phyloP scores from a whole-genome alignment of 768 basidiomycete species.

The Aureoboletus auriporus region DNA sequence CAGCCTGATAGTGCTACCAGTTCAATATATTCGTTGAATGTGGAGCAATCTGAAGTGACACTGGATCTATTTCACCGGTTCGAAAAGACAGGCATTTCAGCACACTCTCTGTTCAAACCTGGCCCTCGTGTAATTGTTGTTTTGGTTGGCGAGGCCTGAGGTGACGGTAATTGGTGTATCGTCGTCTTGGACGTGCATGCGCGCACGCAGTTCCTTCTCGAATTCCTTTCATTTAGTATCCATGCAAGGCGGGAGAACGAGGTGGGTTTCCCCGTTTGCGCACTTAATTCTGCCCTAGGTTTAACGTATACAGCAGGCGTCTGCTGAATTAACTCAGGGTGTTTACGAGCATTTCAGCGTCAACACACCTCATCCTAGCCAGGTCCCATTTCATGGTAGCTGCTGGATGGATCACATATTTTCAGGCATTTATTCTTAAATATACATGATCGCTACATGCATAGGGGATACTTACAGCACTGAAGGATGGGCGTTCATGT shows the following conservation, averaged over 20 bases:
- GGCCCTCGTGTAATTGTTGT: conserved; percentile 14
- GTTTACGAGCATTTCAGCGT: conserved; percentile 13
- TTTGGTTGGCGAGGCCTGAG: neutral
- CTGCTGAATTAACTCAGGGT: too few relatives aligned
- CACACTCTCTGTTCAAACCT: conserved; percentile 2
- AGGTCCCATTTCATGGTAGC: neutral
- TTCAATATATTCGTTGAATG: too few relatives aligned
- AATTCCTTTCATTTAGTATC: conserved; percentile 1
- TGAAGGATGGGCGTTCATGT: conserved; percentile 20
- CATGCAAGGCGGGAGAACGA: neutral
- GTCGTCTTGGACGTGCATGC: conserved; percentile 12
- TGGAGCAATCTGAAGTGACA: neutral
- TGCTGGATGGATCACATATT: neutral
- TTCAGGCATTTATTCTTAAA: conserved; percentile 10
- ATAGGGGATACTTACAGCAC: too few relatives aligned
- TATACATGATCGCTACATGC: too few relatives aligned
- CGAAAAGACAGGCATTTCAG: neutral
- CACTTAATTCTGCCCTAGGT: neutral
- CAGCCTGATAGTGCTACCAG: too few relatives aligned
- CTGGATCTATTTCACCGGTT: conserved; percentile 12
- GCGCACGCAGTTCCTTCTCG: neutral
- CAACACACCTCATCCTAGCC: conserved; percentile 16
- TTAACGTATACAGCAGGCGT: too few relatives aligned
- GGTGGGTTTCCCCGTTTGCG: neutral
- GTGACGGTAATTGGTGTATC: neutral